Conservation (phyloP, 2,329 filamentous ascomycete genomes). For the Acrocalymma vagum region DNA sequence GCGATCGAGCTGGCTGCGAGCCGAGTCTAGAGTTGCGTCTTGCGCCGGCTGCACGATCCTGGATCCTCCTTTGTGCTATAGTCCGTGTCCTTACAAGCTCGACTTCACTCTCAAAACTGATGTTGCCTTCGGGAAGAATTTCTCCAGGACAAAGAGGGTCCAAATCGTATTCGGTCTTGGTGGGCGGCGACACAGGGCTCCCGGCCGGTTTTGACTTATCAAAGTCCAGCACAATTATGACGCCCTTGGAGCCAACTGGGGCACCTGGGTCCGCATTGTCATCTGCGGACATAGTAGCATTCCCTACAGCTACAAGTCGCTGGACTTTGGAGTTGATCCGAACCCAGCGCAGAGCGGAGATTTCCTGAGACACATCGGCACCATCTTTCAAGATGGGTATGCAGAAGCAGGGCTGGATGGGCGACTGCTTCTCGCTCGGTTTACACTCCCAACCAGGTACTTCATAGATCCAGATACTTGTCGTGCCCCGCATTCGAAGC, state of each 20-base stretch:
- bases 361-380: constrained; percentile 44
- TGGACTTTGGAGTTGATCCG: constrained; percentile 36
- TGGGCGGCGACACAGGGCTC: constrained; percentile 28
- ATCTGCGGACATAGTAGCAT: constrained; percentile 33
- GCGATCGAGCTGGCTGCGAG: constrained; percentile 35
- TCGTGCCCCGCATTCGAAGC: constrained; percentile 46
- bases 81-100: constrained; percentile 50
- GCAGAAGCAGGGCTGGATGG: constrained; percentile 48
- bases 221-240: constrained; percentile 49
- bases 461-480: constrained; percentile 50
- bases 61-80: constrained; percentile 45
- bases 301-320: constrained; percentile 49
- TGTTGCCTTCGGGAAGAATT: constrained; percentile 46
- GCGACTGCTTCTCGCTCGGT: constrained; percentile 36
- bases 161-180: constrained; percentile 46
- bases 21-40: constrained; percentile 37
- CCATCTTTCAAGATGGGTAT: constrained; percentile 44
- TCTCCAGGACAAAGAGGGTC: constrained; percentile 48
- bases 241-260: constrained; percentile 43
- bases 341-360: constrained; percentile 47
- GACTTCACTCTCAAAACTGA: constrained; percentile 52
- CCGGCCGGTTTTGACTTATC: constrained; percentile 37
- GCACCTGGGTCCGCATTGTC: constrained; percentile 34
- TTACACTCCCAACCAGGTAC: constrained; percentile 46
- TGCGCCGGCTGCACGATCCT: constrained; percentile 29